Evolutionary conservation across 306 rosid genomes (phyloP).

Genomic region (Ormosia emarginata): DNA sequence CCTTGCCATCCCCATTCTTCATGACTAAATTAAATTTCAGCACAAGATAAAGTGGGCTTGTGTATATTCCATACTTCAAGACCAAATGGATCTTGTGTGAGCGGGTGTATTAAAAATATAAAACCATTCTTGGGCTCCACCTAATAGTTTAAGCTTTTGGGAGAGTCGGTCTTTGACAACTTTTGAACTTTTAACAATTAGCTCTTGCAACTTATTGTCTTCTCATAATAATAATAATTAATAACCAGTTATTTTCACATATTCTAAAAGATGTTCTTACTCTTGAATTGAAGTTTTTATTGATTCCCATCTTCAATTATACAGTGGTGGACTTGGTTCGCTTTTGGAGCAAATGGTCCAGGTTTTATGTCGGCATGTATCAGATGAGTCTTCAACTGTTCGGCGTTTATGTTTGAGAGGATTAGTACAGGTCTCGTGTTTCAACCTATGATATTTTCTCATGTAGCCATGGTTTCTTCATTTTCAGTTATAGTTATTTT

Average conservation of each 20-base stretch:
- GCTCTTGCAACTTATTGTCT: background rate
- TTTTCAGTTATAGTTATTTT: constrained; percentile 1
- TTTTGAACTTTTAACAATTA: background rate
- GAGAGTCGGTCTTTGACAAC: background rate
- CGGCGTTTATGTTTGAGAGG: constrained; percentile 94
- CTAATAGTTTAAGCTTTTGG: background rate
- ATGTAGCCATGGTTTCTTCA: background rate
- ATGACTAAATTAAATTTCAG: background rate
- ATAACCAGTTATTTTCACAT: background rate
- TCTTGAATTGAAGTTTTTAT: constrained; percentile 25
- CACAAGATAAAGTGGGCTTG: background rate
- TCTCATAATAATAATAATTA: background rate
- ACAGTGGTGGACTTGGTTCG: constrained; percentile 74
- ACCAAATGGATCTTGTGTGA: background rate
- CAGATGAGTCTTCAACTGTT: constrained; percentile 89
- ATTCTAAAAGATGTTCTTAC: background rate
- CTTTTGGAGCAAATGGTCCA: constrained; percentile 88
- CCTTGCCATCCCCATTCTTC: background rate
- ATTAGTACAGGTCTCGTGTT: constrained; percentile 74
- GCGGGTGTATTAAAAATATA: background rate
- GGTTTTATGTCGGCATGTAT: constrained; percentile 76
- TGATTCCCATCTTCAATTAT: constrained; percentile 23
- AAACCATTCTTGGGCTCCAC: background rate
- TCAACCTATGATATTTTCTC: constrained; percentile 10
- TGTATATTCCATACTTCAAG: background rate